Evolutionary conservation across 352 stramenopile genomes (phyloP).

Genomic region (Pythium dissotocum): DNA sequence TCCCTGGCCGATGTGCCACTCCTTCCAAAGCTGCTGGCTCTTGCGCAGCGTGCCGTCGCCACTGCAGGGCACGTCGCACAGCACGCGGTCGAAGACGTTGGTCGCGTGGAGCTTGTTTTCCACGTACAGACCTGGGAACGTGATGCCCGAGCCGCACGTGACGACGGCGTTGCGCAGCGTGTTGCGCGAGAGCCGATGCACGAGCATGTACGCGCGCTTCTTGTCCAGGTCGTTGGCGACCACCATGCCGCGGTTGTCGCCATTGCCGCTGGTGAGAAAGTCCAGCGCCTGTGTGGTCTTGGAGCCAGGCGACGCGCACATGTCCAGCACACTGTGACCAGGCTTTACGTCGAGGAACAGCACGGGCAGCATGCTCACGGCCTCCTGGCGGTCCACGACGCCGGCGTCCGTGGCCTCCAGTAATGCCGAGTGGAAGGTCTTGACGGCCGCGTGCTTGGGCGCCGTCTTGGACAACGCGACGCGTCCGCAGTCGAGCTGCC

Average conservation of each 20-base stretch:
- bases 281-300: conserved; percentile 99
- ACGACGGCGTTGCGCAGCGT: conserved; percentile 88
- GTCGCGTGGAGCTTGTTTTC: conserved; percentile 40
- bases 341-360: conserved; percentile 94
- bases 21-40: conserved; percentile 93
- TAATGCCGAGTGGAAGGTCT: conserved; percentile 92
- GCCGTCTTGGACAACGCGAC: conserved; percentile 82
- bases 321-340: conserved; percentile 80
- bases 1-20: conserved; percentile 92
- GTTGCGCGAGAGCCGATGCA: conserved; percentile 91
- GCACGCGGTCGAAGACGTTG: conserved; percentile 97
- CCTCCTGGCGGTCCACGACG: conserved; percentile 96
- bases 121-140: conserved; percentile 91
- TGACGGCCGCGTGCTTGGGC: conserved; percentile 77
- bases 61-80: conserved; percentile 98
- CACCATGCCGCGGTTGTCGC: conserved; percentile 67
- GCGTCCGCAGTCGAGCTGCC: conserved; percentile 82
- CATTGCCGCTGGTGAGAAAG: conserved; percentile 41
- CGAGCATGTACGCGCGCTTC: conserved; percentile 98
- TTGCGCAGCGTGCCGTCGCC: conserved; percentile 99
- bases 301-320: conserved; percentile 96
- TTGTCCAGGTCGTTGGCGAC: conserved; percentile 96
- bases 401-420: conserved; percentile 91
- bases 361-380: conserved; percentile 98
- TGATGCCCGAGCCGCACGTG: conserved; percentile 91